Conservation (phyloP, 768 basidiomycete genomes). For the Pluteus cervinus region DNA sequence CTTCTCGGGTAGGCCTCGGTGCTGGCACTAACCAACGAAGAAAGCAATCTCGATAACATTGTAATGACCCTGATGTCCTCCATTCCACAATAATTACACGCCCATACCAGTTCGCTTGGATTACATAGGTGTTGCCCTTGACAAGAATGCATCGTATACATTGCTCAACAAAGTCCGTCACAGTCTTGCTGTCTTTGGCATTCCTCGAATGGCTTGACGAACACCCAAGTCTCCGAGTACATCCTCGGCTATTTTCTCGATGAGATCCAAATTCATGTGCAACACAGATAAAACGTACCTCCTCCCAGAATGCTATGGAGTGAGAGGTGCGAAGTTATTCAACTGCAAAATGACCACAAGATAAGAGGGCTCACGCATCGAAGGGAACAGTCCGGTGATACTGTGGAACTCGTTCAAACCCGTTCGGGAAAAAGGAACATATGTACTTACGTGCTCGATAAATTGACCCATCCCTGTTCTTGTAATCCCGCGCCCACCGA, state of each 20-base stretch:
- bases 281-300: constrained; percentile 24
- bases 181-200: constrained; percentile 66
- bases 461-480: constrained; percentile 65
- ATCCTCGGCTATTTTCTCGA: constrained; percentile 63
- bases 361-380: constrained; percentile 41
- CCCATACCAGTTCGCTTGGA: no score
- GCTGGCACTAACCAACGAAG: constrained; percentile 9
- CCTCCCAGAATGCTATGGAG: constrained; percentile 57
- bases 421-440: constrained; percentile 7
- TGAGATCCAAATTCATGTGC: constrained; percentile 5
- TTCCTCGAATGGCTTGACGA: constrained; percentile 68
- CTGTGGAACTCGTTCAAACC: constrained; percentile 19
- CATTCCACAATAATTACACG: no score
- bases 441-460: constrained; percentile 54
- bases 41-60: constrained; percentile 2
- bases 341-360: neutral
- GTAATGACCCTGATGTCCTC: no score
- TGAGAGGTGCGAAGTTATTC: neutral
- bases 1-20: constrained; percentile 30
- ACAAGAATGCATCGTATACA: constrained; percentile 2
- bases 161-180: constrained; percentile 21
- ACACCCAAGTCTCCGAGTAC: constrained; percentile 80
- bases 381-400: constrained; percentile 64
- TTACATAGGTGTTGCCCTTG: no score
- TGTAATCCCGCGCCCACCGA: constrained; percentile 85